phyloP scores from a whole-genome alignment of 805 yeast genomes.

The Ogataea parapolymorpha region DNA sequence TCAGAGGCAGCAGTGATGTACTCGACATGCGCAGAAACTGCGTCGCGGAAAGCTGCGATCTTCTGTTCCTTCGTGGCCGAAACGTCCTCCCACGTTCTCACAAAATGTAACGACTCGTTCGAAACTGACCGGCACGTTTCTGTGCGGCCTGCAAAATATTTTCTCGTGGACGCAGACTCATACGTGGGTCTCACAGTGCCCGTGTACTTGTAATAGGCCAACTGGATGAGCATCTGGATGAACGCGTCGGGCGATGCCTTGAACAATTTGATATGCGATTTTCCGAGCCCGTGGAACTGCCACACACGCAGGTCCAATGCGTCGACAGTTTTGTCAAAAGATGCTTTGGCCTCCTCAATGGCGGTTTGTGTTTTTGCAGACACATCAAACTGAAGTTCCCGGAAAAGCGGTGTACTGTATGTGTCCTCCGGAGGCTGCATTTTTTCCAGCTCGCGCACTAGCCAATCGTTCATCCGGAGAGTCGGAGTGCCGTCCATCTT shows the following conservation, averaged over 20 bases:
- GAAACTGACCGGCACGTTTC: slow-evolving; percentile 90
- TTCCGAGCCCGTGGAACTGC: slow-evolving; percentile 84
- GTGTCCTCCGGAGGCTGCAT: slow-evolving; percentile 14
- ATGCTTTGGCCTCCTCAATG: slow-evolving; percentile 52
- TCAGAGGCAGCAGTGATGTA: slow-evolving; percentile 75
- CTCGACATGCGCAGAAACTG: slow-evolving; percentile 68
- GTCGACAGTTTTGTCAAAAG: slow-evolving; percentile 52
- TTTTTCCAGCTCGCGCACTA: slow-evolving; percentile 56
- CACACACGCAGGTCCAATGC: slow-evolving; percentile 74
- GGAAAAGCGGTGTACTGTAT: slow-evolving; percentile 11
- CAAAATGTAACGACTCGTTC: slow-evolving; percentile 64
- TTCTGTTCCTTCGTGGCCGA: slow-evolving; percentile 50
- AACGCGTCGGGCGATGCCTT: slow-evolving; percentile 92
- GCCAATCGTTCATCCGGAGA: slow-evolving; percentile 75
- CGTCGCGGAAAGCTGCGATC: slow-evolving; percentile 63
- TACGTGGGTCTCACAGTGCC: slow-evolving; percentile 86
- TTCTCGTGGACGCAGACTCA: slow-evolving; percentile 94
- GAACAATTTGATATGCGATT: slow-evolving; percentile 75
- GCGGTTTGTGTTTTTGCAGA: slow-evolving; percentile 47
- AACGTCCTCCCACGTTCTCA: slow-evolving; percentile 66
- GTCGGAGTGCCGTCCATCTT: slow-evolving; percentile 99
- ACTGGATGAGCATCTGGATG: slow-evolving; percentile 85
- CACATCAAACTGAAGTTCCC: slow-evolving; percentile 54
- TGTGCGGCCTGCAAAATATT: slow-evolving; percentile 85
- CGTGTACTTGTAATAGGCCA: slow-evolving; percentile 81